Base-by-base conservation (phyloP, 768 basidiomycete genomes). In the Termitomyces sp. region DNA sequence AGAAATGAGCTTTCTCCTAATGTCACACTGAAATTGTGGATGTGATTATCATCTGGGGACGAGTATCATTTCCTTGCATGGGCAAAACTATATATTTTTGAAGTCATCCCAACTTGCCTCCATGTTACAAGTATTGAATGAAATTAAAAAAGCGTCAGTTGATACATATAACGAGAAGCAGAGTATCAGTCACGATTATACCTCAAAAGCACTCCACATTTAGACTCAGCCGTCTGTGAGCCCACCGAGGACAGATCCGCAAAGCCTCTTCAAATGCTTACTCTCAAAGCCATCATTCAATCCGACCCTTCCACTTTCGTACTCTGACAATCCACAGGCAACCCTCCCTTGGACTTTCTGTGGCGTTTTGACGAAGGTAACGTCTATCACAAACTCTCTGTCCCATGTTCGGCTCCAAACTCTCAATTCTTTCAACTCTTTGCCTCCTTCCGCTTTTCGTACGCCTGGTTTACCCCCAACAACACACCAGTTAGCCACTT, bases 211-310 rank as follows among this genome's bases (percentile, higher is more conserved):
- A 37, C 67, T 71, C 71, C 71, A 76, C 22, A 70, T 87, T 67
- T 88, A 86, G 27, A 88, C 85, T 55, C 89, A 67, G 1, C 81
- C 86, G 60, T 82, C 79, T 3, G 73, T 69, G 55, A 68, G 62
- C 84, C 89, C 89, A 91, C 48, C 78, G 72, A 20, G 89, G 89
- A 58, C 89, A 68, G 68, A 86, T 88, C 7, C 69, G 66, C 7
- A 89, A 66, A 30, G 82, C 78, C 66, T 91, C 89, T 67, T 90
- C 87, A 48, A 82, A 75, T 3, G 88, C 88, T 5, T 80, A 11
- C 86, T 89, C 56, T 82, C 80, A 60, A 86, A 88, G 18, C 79
- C 81, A 41, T 69, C 59, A 11, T 71, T 67, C 22, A 72, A 68
- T 6, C 78, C 79, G 41, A 74, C 64, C 36, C 69, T 75, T 55